A percentile compares a stretch with the other conserved stretches of the same genome.
phyloP scores from a whole-genome alignment of 2,329 filamentous ascomycete species.

The Sporothrix variecibatus region DNA sequence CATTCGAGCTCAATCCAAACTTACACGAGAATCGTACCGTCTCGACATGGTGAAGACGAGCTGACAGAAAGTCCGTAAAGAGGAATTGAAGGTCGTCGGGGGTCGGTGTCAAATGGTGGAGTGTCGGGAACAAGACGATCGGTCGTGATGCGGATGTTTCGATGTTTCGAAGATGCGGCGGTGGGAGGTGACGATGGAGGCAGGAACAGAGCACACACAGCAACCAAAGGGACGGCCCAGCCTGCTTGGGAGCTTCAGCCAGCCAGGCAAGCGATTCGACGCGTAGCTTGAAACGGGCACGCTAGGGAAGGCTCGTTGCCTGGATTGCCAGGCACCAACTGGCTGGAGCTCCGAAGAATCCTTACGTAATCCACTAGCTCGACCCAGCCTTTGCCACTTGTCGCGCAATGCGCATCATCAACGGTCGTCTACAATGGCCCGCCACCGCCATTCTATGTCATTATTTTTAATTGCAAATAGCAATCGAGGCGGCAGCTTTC shows the following conservation, averaged over 20 bases:
- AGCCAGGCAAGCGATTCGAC: constrained; percentile 47
- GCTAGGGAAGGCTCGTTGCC: not conserved
- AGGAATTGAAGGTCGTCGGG: not conserved
- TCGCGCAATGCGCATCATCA: not conserved
- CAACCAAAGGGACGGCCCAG: constrained; percentile 22
- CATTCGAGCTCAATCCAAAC: constrained; percentile 39
- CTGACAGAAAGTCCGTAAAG: not conserved
- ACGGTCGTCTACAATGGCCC: not conserved
- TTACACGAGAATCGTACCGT: constrained; percentile 94
- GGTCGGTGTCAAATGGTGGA: not conserved
- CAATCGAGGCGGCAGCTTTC: not conserved
- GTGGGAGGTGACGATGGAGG: not conserved
- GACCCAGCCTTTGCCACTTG: constrained; percentile 1
- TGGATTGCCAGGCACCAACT: not conserved
- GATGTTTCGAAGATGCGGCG: not conserved
- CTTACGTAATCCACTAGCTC: not conserved
- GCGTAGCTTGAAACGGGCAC: constrained; percentile 29
- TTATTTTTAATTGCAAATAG: not conserved
- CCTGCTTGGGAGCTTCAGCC: constrained; percentile 42
- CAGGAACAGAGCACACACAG: constrained; percentile 11
- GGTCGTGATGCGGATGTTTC: constrained; percentile 1
- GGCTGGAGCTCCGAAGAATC: too few species aligned
- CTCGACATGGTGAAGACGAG: constrained; percentile 69
- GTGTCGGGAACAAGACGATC: not conserved
- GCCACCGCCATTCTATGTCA: not conserved